phyloP scores from a whole-genome alignment of 2,329 filamentous ascomycete species.

The Ophiostoma himal-ulmi region DNA sequence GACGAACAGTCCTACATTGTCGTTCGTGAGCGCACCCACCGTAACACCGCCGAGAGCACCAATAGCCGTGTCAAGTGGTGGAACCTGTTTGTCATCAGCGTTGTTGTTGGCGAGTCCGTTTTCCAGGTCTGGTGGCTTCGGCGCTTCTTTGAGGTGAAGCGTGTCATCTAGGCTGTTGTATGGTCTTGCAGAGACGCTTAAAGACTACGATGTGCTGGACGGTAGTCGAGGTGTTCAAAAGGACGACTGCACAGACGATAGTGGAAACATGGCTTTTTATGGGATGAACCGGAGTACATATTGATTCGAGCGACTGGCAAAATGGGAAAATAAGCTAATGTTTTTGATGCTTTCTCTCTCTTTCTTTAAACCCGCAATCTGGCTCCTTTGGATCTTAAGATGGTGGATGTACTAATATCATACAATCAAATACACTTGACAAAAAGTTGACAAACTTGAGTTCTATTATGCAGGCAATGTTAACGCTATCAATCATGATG shows the following conservation, averaged over 20 bases:
- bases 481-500: conserved; percentile 7
- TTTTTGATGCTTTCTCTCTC: not conserved
- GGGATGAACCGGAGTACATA: conserved; percentile 5
- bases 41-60: conserved; percentile 98
- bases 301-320: conserved; percentile 9
- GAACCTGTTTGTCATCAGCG: conserved; percentile 91
- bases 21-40: conserved; percentile 87
- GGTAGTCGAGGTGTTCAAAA: too few species aligned
- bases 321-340: not conserved
- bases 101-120: conserved; percentile 83
- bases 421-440: not conserved
- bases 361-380: not conserved
- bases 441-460: not conserved
- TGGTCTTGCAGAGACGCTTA: too few species aligned
- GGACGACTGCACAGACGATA: not conserved
- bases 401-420: not conserved
- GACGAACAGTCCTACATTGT: conserved; percentile 98
- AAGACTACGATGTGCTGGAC: too few species aligned
- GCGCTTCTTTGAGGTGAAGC: conserved; percentile 88
- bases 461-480: not conserved
- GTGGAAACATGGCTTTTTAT: conserved; percentile 5
- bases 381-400: not conserved
- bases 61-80: conserved; percentile 98
- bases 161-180: conserved; percentile 47
- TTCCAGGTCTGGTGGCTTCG: conserved; percentile 99